Evolutionary conservation across 441 rosid genomes (phyloP).

Genomic region (Euphorbia celastroides): DNA sequence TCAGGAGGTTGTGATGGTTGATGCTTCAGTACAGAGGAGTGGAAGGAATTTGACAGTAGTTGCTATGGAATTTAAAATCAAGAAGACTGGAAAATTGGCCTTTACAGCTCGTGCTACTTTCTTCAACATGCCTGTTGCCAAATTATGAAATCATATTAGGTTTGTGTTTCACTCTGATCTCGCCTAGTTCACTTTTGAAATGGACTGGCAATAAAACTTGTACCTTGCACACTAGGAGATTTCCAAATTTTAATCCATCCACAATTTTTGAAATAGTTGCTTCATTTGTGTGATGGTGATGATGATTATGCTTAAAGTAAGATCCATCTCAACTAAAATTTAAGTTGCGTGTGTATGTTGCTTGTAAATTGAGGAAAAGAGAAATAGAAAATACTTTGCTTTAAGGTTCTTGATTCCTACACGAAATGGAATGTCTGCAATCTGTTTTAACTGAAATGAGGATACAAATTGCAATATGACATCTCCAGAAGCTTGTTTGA

Average conservation of each 20-base stretch:
- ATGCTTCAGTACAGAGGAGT: constrained; percentile 56
- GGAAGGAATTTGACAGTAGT: constrained; percentile 67
- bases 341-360: neutral
- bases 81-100: constrained; percentile 44
- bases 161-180: neutral
- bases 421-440: neutral
- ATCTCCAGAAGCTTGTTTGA: neutral
- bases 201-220: neutral
- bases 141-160: constrained; percentile 31
- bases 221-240: neutral
- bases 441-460: no score
- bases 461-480: neutral
- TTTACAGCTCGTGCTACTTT: constrained; percentile 57
- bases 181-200: neutral
- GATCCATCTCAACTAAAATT: neutral
- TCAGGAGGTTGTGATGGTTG: constrained; percentile 51
- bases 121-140: constrained; percentile 44
- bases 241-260: neutral
- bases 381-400: neutral
- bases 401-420: neutral
- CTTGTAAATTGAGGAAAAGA: neutral
- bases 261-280: neutral
- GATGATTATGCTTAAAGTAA: neutral
- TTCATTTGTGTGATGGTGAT: neutral
- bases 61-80: constrained; percentile 48